Percentiles rank a stretch among this genome's conserved stretches.
These are phyloP conservation scores for Triangularia verruculosa DNA, from an alignment of 2,329 filamentous ascomycete genomes.

Conservation along the genomic window DNA sequence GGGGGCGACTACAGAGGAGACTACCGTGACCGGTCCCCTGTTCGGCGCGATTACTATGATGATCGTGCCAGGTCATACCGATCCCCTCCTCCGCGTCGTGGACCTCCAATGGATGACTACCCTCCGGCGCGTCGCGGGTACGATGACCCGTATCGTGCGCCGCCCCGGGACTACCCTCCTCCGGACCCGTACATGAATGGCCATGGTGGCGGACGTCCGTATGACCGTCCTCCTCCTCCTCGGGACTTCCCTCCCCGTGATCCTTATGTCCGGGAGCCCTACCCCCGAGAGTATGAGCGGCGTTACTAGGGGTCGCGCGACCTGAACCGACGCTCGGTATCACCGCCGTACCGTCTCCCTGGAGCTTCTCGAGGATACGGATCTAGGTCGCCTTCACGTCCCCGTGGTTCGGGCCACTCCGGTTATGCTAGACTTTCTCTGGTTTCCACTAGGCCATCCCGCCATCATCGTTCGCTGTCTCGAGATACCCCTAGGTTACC, in stretches of 20 bases:
- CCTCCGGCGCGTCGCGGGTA: conserved; percentile 65
- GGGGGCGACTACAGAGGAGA: conserved; percentile 58
- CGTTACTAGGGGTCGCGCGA: conserved; percentile 27
- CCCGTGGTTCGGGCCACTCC: too few relatives aligned
- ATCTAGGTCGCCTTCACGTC: too few relatives aligned
- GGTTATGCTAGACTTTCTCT: too few relatives aligned
- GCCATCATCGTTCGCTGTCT: too few relatives aligned
- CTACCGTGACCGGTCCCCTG: conserved; percentile 82
- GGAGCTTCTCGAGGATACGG: too few relatives aligned
- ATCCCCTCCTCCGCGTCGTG: conserved; percentile 74
- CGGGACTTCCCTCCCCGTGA: conserved; percentile 47
- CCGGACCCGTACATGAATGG: conserved; percentile 61
- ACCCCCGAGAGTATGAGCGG: conserved; percentile 32
- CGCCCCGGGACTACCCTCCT: conserved; percentile 58
- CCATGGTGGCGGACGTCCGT: conserved; percentile 48
- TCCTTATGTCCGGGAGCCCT: conserved; percentile 32
- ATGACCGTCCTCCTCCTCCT: conserved; percentile 49
- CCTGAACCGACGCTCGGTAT: too few relatives aligned
- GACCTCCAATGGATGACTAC: conserved; percentile 71
- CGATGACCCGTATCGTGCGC: conserved; percentile 72
- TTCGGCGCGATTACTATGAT: conserved; percentile 80
- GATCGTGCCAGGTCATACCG: conserved; percentile 72
- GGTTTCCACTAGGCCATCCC: too few relatives aligned
- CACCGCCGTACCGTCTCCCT: background rate
- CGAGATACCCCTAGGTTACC: too few relatives aligned